phyloP scores from a whole-genome alignment of 176 grass and related monocot species.

The Oryza australiensis region DNA sequence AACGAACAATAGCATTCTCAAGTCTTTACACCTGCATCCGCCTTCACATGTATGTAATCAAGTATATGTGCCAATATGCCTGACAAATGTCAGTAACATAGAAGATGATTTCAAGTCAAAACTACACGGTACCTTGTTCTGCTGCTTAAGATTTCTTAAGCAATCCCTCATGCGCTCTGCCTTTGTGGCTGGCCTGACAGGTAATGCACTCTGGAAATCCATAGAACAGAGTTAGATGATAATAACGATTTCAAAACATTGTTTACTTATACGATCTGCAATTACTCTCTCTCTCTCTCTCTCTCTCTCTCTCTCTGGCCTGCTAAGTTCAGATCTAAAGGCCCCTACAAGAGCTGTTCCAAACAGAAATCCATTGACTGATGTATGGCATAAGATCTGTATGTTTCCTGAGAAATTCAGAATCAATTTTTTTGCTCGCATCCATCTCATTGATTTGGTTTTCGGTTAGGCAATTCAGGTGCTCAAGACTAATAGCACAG shows the following conservation, averaged over 20 bases:
- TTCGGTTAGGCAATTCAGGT: not conserved
- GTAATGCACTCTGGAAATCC: conserved; percentile 66
- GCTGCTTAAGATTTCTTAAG: conserved; percentile 84
- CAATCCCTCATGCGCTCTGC: conserved; percentile 93
- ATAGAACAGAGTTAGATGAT: conserved; percentile 6
- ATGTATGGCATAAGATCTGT: not conserved
- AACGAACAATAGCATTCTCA: not conserved
- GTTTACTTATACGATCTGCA: conserved; percentile 39
- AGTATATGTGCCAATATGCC: not conserved
- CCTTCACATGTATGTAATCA: not conserved
- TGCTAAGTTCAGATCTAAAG: not conserved
- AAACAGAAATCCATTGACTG: conserved; percentile 23
- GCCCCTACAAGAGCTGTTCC: not conserved
- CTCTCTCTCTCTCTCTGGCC: not conserved
- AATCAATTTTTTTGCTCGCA: not conserved
- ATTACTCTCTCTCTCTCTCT: no score
- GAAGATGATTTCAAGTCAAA: conserved; percentile 8
- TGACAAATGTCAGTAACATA: conserved; percentile 13
- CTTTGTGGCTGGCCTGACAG: conserved; percentile 87
- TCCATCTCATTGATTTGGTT: not conserved
- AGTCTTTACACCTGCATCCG: conserved; percentile 8
- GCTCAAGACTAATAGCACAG: not conserved
- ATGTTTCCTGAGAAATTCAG: not conserved
- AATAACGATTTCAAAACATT: not conserved
- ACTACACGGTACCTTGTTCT: conserved; percentile 62